These are phyloP conservation scores for Syzygium malaccense DNA, from an alignment of 441 rosid species.

Conservation along the genomic window DNA sequence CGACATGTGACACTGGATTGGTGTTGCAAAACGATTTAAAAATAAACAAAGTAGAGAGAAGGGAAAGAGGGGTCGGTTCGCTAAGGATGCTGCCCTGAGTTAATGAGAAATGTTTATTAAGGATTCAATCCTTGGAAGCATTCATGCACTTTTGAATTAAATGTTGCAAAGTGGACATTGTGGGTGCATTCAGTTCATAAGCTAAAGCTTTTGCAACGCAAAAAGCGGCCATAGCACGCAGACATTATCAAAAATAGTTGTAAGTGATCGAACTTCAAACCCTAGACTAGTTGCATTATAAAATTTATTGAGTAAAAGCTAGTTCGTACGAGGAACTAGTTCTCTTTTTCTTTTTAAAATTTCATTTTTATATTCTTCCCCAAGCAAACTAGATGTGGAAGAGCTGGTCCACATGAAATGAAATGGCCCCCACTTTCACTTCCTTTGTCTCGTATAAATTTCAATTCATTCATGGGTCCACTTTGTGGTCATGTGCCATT, in stretches of 20 bases:
- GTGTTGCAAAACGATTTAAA: not conserved
- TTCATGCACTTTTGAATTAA: not conserved
- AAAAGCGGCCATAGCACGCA: not conserved
- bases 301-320: not conserved
- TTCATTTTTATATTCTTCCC: not conserved
- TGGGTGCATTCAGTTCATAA: not conserved
- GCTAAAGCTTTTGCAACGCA: not conserved
- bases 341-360: not conserved
- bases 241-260: not conserved
- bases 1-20: not conserved
- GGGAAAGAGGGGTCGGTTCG: not conserved
- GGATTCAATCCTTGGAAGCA: not conserved
- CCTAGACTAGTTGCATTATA: rapidly evolving
- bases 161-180: not conserved
- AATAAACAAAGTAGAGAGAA: not conserved
- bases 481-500: not conserved
- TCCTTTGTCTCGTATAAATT: not conserved
- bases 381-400: not conserved
- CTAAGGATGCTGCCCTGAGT: not conserved
- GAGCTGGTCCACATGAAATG: not conserved
- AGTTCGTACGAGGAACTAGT: not conserved
- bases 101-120: not conserved
- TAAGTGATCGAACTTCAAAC: not conserved
- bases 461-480: not conserved
- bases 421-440: not conserved